Percentiles rank a stretch among this genome's conserved stretches.
Conservation (phyloP, 1,284 basidiomycete genomes). For the Sanguinoderma infundibulare region DNA sequence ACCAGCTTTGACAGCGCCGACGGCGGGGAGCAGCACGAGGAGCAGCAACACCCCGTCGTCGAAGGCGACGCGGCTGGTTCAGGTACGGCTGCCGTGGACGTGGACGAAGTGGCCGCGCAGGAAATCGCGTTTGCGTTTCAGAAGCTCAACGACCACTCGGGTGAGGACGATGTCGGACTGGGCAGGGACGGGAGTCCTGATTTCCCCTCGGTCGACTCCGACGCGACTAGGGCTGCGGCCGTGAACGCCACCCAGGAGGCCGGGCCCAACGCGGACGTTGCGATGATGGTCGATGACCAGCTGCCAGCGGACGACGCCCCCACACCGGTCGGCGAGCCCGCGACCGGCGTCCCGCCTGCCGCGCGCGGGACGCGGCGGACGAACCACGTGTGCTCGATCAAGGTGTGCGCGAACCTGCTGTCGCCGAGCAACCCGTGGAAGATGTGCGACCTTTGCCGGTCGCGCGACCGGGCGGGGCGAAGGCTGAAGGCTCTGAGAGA, state of each 20-base stretch:
- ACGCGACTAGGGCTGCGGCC: slow-evolving; percentile 10
- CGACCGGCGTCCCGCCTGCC: slow-evolving; percentile 34
- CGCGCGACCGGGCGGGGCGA: slow-evolving; percentile 39
- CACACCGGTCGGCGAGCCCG: slow-evolving; percentile 25
- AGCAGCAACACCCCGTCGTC: too few species aligned
- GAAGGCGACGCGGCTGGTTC: not conserved
- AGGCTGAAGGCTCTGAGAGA: slow-evolving; percentile 36
- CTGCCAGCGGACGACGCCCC: slow-evolving; percentile 15
- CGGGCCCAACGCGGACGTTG: not conserved
- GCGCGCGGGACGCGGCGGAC: slow-evolving; percentile 39
- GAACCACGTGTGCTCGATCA: slow-evolving; percentile 45
- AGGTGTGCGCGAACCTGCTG: slow-evolving; percentile 50
- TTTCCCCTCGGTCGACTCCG: slow-evolving; percentile 5
- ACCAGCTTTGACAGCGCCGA: slow-evolving; percentile 1
- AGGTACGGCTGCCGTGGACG: slow-evolving; percentile 2
- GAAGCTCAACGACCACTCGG: slow-evolving; percentile 10
- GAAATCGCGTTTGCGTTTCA: slow-evolving; percentile 10
- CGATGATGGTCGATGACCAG: not conserved
- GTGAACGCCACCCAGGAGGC: not conserved
- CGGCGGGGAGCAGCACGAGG: too few species aligned
- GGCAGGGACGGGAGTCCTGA: not conserved
- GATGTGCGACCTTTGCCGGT: slow-evolving; percentile 49
- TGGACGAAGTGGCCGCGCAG: not conserved
- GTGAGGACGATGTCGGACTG: not conserved
- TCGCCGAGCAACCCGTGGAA: slow-evolving; percentile 46